A percentile compares a stretch with the other conserved stretches of the same genome.
Conservation (phyloP, 257 asterid species). For the Perilla frutescens region DNA sequence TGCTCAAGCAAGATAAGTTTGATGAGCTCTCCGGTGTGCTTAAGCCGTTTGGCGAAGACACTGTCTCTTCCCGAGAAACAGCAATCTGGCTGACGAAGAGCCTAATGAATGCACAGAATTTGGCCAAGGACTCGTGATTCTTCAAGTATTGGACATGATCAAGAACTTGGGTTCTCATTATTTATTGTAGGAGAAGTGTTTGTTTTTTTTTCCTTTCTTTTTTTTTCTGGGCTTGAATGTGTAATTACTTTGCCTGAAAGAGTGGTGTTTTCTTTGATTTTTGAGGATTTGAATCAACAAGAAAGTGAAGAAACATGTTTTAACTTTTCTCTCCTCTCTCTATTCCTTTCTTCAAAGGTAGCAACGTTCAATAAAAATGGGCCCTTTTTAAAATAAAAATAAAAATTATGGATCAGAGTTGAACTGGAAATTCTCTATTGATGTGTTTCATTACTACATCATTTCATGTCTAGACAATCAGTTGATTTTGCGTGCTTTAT, state of each 20-base stretch:
- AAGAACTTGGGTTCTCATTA: conserved; percentile 1
- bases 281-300: conserved; percentile 19
- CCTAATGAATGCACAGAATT: conserved; percentile 71
- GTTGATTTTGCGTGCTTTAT: no score
- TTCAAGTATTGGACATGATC: conserved; percentile 12
- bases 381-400: no score
- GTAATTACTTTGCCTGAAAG: conserved; percentile 33
- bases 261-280: conserved; percentile 27
- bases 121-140: conserved; percentile 53
- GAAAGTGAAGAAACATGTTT: not conserved
- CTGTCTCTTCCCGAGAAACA: conserved; percentile 88
- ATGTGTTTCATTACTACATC: no score
- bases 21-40: conserved; percentile 91
- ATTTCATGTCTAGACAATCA: no score
- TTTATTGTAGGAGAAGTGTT: conserved; percentile 23
- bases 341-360: no score
- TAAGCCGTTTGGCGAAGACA: conserved; percentile 85
- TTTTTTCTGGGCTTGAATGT: conserved; percentile 23
- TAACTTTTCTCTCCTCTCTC: not conserved
- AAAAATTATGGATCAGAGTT: no score
- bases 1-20: conserved; percentile 85
- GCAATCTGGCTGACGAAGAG: conserved; percentile 95
- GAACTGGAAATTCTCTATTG: no score
- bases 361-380: no score
- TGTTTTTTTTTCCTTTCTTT: not conserved